phyloP scores from a whole-genome alignment of 495 filamentous ascomycete genomes.

The Usnea hakonensis region DNA sequence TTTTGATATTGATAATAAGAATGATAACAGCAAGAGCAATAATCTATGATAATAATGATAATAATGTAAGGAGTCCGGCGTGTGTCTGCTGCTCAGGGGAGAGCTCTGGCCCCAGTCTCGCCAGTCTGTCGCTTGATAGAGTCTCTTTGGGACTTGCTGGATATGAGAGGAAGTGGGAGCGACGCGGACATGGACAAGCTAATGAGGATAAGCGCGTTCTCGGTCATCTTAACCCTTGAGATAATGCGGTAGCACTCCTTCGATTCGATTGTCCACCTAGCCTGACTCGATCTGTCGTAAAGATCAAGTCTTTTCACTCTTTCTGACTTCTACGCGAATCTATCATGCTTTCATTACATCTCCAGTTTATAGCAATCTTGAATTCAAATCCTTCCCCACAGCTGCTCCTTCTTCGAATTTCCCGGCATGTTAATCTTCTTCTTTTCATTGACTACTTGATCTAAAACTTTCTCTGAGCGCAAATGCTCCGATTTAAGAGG shows the following conservation, averaged over 20 bases:
- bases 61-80: not conserved
- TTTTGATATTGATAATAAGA: not conserved
- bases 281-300: slow-evolving; percentile 1
- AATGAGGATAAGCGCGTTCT: slow-evolving; percentile 9
- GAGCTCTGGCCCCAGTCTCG: slow-evolving; percentile 16
- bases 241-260: slow-evolving; percentile 7
- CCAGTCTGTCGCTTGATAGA: slow-evolving; percentile 16
- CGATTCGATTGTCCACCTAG: slow-evolving; percentile 6
- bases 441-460: too few relatives aligned
- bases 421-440: too few relatives aligned
- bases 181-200: slow-evolving; percentile 9
- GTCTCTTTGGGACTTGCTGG: slow-evolving; percentile 11
- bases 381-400: not conserved
- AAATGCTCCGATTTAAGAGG: not conserved
- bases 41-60: not conserved
- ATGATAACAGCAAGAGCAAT: too few relatives aligned
- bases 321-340: not conserved
- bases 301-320: not conserved
- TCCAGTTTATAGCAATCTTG: not conserved
- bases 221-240: slow-evolving; percentile 14
- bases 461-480: not conserved
- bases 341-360: not conserved
- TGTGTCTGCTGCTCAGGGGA: not conserved
- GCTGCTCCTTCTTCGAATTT: not conserved
- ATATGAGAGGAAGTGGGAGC: slow-evolving; percentile 2